Conservation (phyloP, 2,329 filamentous ascomycete species). For the Fusarium cyanostomum region DNA sequence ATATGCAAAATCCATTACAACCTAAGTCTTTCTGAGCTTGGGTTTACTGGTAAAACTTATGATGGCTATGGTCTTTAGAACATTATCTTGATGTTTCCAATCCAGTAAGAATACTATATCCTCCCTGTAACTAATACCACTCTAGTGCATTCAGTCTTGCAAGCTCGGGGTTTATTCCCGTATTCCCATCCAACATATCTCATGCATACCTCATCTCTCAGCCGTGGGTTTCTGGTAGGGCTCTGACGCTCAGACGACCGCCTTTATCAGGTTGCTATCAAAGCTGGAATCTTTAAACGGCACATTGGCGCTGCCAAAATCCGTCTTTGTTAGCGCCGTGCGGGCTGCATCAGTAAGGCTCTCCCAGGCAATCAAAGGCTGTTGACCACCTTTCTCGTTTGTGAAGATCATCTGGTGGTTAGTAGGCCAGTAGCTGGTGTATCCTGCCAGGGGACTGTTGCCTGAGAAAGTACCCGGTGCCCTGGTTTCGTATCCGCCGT, state of each 20-base stretch:
- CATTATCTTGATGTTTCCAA: too few relatives aligned
- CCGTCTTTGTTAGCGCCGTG: slow-evolving; percentile 50
- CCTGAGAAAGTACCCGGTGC: slow-evolving; percentile 39
- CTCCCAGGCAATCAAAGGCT: slow-evolving; percentile 59
- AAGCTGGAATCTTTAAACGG: slow-evolving; percentile 52
- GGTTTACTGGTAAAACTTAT: too few relatives aligned
- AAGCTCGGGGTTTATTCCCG: too few relatives aligned
- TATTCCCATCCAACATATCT: too few relatives aligned
- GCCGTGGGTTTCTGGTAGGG: too few relatives aligned
- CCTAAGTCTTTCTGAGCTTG: too few relatives aligned
- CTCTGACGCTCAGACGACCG: slow-evolving; percentile 16
- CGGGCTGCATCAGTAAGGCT: slow-evolving; percentile 49
- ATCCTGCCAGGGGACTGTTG: slow-evolving; percentile 46
- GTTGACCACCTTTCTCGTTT: slow-evolving; percentile 48
- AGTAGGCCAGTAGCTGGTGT: slow-evolving; percentile 44
- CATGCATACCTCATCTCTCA: too few relatives aligned
- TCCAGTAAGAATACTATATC: too few relatives aligned
- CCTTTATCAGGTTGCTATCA: slow-evolving; percentile 33
- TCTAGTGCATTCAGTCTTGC: too few relatives aligned
- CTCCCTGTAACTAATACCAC: too few relatives aligned
- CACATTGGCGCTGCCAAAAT: slow-evolving; percentile 56
- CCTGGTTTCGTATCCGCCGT: slow-evolving; percentile 48
- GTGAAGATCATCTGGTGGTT: slow-evolving; percentile 53
- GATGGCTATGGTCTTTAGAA: too few relatives aligned
- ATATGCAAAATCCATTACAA: too few relatives aligned